phyloP scores from a whole-genome alignment of 352 stramenopile genomes.

The Pythium utonaiense region DNA sequence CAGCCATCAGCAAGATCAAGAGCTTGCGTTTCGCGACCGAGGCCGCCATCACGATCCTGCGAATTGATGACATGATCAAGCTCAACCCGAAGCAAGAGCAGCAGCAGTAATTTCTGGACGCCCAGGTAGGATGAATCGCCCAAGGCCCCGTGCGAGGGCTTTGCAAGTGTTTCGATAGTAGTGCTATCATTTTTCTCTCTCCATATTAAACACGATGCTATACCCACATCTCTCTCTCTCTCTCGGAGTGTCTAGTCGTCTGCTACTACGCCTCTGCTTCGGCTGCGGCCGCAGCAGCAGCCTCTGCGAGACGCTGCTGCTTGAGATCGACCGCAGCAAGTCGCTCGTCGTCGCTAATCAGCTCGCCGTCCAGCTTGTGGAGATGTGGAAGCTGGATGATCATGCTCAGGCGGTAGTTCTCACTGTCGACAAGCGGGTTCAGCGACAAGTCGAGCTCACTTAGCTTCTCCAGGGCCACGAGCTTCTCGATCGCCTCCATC shows the following conservation, averaged over 20 bases:
- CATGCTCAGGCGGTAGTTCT: slow-evolving; percentile 53
- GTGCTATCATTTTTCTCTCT: slow-evolving; percentile 23
- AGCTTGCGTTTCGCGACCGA: slow-evolving; percentile 98
- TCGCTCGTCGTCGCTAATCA: slow-evolving; percentile 57
- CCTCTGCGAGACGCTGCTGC: slow-evolving; percentile 34
- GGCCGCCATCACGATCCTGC: slow-evolving; percentile 98
- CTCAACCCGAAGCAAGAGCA: slow-evolving; percentile 89
- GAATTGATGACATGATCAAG: slow-evolving; percentile 99
- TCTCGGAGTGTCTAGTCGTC: too few species aligned
- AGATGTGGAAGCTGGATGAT: slow-evolving; percentile 52
- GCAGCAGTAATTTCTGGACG: slow-evolving; percentile 50
- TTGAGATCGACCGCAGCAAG: slow-evolving; percentile 58
- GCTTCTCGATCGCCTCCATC: slow-evolving; percentile 41
- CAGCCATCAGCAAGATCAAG: slow-evolving; percentile 99
- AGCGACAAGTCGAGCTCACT: slow-evolving; percentile 43
- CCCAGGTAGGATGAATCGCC: slow-evolving; percentile 16
- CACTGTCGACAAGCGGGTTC: slow-evolving; percentile 49
- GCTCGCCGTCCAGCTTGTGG: slow-evolving; percentile 53
- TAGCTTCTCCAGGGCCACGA: slow-evolving; percentile 39
- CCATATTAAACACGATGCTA: slow-evolving; percentile 22
- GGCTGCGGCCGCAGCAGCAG: slow-evolving; percentile 23
- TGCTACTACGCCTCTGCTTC: slow-evolving; percentile 25
- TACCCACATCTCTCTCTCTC: slow-evolving; percentile 10
- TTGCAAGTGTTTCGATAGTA: slow-evolving; percentile 21
- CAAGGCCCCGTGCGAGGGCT: slow-evolving; percentile 1